Percentiles rank a stretch among this genome's conserved stretches.
These are phyloP conservation scores for Wallacemonas sp. DNA, from an alignment of 208 protist genomes.

Conservation along the genomic window DNA sequence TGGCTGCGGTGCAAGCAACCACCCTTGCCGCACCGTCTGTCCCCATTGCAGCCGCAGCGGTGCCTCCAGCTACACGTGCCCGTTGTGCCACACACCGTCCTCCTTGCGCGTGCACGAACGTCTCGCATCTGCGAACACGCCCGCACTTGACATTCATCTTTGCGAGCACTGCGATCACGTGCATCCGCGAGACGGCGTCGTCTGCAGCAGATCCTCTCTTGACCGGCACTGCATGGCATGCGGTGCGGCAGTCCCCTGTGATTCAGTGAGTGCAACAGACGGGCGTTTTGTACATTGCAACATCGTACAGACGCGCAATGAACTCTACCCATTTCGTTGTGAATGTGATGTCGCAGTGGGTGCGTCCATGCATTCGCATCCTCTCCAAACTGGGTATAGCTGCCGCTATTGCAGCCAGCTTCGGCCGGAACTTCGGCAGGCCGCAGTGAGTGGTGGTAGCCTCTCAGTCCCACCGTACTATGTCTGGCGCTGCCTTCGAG, in stretches of 20 bases:
- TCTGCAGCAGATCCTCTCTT: slow-evolving; percentile 50
- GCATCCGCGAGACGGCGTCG: slow-evolving; percentile 67
- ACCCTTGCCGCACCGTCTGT: slow-evolving; percentile 54
- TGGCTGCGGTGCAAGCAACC: slow-evolving; percentile 59
- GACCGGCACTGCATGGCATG: slow-evolving; percentile 70
- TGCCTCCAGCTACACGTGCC: slow-evolving; percentile 46
- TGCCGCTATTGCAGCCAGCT: slow-evolving; percentile 54
- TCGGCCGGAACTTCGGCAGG: slow-evolving; percentile 38
- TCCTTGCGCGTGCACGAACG: slow-evolving; percentile 8
- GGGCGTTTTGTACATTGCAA: slow-evolving; percentile 49
- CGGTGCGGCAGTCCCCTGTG: slow-evolving; percentile 25
- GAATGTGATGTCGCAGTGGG: background rate
- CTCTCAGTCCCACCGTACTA: slow-evolving; percentile 17
- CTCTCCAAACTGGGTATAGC: slow-evolving; percentile 54
- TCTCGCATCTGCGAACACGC: background rate
- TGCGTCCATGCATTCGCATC: slow-evolving; percentile 24
- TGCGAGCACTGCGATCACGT: slow-evolving; percentile 50
- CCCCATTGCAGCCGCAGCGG: slow-evolving; percentile 28
- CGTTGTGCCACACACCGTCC: slow-evolving; percentile 27
- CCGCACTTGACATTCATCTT: slow-evolving; percentile 33
- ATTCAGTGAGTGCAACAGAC: background rate
- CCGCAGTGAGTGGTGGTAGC: slow-evolving; percentile 9
- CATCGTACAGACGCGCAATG: slow-evolving; percentile 48
- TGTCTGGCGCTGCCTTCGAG: slow-evolving; percentile 74
- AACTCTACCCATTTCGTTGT: slow-evolving; percentile 67